Evolutionary conservation across 1,284 basidiomycete genomes (phyloP).

Genomic region (Tilletia caries): DNA sequence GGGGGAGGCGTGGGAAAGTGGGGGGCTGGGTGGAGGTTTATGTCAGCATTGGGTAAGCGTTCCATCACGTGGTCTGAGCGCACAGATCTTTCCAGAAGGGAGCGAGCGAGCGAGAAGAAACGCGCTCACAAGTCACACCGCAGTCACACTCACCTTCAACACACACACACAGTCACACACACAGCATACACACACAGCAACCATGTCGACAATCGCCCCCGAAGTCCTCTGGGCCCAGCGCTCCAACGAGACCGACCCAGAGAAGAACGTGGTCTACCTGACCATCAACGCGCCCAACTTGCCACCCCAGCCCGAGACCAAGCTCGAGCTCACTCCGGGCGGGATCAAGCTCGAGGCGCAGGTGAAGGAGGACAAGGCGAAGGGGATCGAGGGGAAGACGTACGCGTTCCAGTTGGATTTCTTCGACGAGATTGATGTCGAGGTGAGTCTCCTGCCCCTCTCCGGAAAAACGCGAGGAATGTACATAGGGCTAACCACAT

Average conservation of each 20-base stretch:
- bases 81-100: conserved; percentile 8
- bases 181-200: not conserved
- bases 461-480: no score
- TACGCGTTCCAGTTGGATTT: conserved; percentile 50
- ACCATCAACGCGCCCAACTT: conserved; percentile 54
- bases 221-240: conserved; percentile 54
- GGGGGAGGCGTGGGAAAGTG: no score
- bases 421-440: conserved; percentile 50
- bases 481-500: no score
- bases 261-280: conserved; percentile 52
- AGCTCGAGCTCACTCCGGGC: conserved; percentile 42
- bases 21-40: no score
- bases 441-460: conserved; percentile 23
- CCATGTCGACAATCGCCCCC: conserved; percentile 26
- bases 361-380: conserved; percentile 35
- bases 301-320: conserved; percentile 39
- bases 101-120: not conserved
- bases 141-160: not conserved
- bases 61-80: no score
- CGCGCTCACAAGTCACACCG: not conserved
- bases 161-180: not conserved
- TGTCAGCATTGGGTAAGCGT: no score
- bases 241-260: conserved; percentile 40
- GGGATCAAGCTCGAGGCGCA: conserved; percentile 45
- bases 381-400: conserved; percentile 42